Evolutionary conservation across 192 early-diverging fungal species (phyloP).

Genomic region (Martensiomyces pterosporus): DNA sequence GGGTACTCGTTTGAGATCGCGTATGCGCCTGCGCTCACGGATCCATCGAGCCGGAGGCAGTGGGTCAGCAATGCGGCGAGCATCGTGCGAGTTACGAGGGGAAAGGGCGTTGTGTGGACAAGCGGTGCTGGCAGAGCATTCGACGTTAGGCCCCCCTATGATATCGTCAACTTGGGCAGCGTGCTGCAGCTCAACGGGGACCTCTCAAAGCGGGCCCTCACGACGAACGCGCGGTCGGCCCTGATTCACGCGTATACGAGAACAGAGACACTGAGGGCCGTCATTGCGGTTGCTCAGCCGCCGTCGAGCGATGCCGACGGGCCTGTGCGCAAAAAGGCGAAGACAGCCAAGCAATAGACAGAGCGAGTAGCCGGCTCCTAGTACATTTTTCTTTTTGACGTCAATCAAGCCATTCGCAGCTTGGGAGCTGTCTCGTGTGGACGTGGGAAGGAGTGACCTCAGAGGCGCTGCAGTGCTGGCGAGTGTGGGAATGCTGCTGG

Average conservation of each 20-base stretch:
- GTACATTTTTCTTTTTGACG: too few relatives aligned
- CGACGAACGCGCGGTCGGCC: slow-evolving; percentile 23
- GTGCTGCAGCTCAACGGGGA: slow-evolving; percentile 42
- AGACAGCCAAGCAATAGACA: neutral
- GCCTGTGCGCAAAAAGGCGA: slow-evolving; percentile 8
- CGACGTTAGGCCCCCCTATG: slow-evolving; percentile 40
- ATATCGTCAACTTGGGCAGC: slow-evolving; percentile 37
- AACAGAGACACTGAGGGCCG: slow-evolving; percentile 29
- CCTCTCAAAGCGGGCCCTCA: slow-evolving; percentile 37
- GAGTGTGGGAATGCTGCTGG: too few relatives aligned
- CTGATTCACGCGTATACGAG: slow-evolving; percentile 43
- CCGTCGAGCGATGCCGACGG: slow-evolving; percentile 2
- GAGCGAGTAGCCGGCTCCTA: neutral
- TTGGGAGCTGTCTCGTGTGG: too few relatives aligned
- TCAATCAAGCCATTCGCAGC: too few relatives aligned
- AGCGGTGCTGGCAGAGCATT: slow-evolving; percentile 32
- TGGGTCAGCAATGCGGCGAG: slow-evolving; percentile 45
- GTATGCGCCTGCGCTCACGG: slow-evolving; percentile 27
- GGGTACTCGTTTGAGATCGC: slow-evolving; percentile 30
- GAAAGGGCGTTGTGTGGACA: slow-evolving; percentile 29
- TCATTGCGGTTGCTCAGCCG: slow-evolving; percentile 6
- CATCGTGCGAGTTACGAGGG: slow-evolving; percentile 40
- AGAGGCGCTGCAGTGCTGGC: too few relatives aligned
- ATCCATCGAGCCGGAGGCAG: slow-evolving; percentile 29
- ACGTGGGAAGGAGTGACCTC: too few relatives aligned